Evolutionary conservation across 148 eudicot species (phyloP).

Genomic region (Rhododendron molle): DNA sequence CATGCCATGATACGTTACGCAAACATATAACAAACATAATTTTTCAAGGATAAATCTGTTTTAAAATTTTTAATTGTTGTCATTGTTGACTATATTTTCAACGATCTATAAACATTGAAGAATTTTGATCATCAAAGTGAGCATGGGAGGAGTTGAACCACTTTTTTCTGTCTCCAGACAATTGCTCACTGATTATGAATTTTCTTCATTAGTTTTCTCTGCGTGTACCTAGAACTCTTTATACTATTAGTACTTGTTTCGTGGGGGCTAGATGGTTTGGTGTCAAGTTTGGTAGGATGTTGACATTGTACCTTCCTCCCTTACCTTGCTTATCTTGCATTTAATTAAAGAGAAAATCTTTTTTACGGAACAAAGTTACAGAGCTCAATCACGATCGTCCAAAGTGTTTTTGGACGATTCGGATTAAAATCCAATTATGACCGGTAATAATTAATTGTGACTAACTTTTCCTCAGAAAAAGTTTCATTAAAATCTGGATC

Average conservation of each 20-base stretch:
- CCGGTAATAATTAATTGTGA: too few species aligned
- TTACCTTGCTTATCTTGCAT: neutral
- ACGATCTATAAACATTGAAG: neutral
- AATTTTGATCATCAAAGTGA: neutral
- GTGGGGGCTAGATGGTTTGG: neutral
- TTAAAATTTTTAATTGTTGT: neutral
- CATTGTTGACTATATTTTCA: neutral
- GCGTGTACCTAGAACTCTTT: neutral
- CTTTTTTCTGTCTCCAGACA: too few species aligned
- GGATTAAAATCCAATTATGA: too few species aligned
- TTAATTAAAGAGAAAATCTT: too few species aligned
- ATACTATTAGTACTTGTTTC: neutral
- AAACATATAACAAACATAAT: too few species aligned
- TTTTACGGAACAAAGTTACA: too few species aligned
- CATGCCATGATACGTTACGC: too few species aligned
- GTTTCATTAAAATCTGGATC: too few species aligned
- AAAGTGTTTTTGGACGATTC: too few species aligned
- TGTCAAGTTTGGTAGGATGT: neutral
- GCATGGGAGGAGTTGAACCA: neutral
- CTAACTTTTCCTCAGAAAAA: too few species aligned
- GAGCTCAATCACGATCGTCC: too few species aligned
- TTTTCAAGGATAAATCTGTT: neutral
- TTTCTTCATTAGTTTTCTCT: neutral
- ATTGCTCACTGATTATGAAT: neutral
- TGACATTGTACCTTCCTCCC: neutral